Evolutionary conservation across 2,329 filamentous ascomycete genomes (phyloP).

Genomic region (Colletotrichum tamarilloi): DNA sequence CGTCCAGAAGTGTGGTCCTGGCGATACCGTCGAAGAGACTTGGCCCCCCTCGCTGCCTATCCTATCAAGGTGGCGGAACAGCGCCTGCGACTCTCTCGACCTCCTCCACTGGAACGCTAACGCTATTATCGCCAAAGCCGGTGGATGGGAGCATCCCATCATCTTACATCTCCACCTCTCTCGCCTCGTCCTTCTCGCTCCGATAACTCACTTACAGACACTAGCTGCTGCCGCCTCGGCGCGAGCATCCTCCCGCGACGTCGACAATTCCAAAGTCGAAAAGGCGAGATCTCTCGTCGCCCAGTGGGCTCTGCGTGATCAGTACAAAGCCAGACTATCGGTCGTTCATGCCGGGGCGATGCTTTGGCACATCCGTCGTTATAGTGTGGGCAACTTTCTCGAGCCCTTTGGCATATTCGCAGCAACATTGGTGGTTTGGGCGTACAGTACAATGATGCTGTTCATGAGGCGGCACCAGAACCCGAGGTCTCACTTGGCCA

Average conservation of each 20-base stretch:
- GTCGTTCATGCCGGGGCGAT: constrained; percentile 56
- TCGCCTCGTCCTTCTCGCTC: constrained; percentile 62
- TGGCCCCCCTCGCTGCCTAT: constrained; percentile 33
- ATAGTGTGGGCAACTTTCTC: constrained; percentile 52
- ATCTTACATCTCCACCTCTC: constrained; percentile 67
- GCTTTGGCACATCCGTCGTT: constrained; percentile 58
- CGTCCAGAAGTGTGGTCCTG: constrained; percentile 9
- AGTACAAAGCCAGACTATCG: constrained; percentile 57
- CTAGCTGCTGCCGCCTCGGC: constrained; percentile 41
- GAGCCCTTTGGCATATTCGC: constrained; percentile 52
- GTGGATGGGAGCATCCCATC: constrained; percentile 64
- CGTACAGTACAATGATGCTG: constrained; percentile 44
- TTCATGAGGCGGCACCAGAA: constrained; percentile 5
- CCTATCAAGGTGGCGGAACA: constrained; percentile 52
- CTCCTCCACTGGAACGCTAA: constrained; percentile 69
- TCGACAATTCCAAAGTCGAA: neutral
- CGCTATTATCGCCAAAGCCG: constrained; percentile 57
- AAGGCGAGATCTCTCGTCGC: constrained; percentile 16
- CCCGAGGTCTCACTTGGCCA: neutral
- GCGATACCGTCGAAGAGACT: constrained; percentile 8
- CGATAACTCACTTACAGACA: constrained; percentile 56
- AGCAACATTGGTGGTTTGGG: constrained; percentile 52
- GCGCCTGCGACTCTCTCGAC: constrained; percentile 60
- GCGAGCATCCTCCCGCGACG: neutral
- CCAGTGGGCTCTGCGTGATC: constrained; percentile 40